Evolutionary conservation across 1,284 basidiomycete genomes (phyloP), one percentile per base, ranked within the genome.

Genomic region (Microbotryum intermedium): DNA sequence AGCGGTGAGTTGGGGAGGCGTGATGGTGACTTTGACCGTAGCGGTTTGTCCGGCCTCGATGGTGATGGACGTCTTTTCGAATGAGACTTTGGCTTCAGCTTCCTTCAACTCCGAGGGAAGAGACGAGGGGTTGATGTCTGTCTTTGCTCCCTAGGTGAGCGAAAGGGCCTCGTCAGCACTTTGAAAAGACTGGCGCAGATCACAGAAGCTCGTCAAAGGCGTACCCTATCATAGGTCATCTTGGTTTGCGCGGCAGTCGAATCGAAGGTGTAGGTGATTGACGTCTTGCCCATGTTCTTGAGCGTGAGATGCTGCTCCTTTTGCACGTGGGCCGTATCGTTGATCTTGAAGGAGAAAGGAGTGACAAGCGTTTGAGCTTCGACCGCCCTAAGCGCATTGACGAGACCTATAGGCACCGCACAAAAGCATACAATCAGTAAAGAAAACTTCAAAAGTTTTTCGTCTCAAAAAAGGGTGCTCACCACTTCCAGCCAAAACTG

Each of bases 261-360:
- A 0, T 6, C 18, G 16, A 65, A 39, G 21, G 46, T 52, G 59
- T 67, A 67, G 6, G 30, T 50, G 4, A 62, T 50, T 6, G 63
- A 8, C 5, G 18, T 30, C 1, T 47, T 6, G 28, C 60, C 58
- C 29, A 30, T 53, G 63, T 67, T 67, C 10, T 55, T 54, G 54
- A 77, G 77, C 72, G 70, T 73, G 51, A 76, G 48, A 45, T 62
- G 67, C 57, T 74, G 83, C 75, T 69, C 55, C 54, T 74, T 69
- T 55, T 76, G 72, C 70, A 83, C 81, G 71, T 85, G 75, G 1
- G 81, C 79, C 1, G 86, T 87, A 72, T 87, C 86, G 72, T 87
- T 89, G 56, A 87, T 75, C 60, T 83, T 73, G 26, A 87, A 74
- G 70, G 84, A 79, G 6, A 80, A 77, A 4, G 83, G 84, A 4